Evolutionary conservation across 2,329 filamentous ascomycete genomes (phyloP).

Genomic region (Eurotiales sp.): DNA sequence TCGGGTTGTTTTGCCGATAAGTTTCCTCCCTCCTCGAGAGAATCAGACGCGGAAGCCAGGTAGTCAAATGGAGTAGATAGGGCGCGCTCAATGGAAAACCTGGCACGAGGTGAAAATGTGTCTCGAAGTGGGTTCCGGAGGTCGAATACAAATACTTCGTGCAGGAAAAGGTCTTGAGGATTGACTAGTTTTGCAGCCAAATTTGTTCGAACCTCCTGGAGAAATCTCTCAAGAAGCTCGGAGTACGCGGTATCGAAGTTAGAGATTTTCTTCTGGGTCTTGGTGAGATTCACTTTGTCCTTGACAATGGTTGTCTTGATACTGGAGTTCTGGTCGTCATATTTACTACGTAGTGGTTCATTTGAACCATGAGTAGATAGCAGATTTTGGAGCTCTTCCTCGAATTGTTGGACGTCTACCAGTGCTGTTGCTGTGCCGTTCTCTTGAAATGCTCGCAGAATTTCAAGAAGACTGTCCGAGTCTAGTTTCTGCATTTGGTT

Average conservation of each 20-base stretch:
- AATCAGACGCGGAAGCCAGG: slow-evolving; percentile 48
- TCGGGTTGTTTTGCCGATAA: slow-evolving; percentile 54
- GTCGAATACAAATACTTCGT: slow-evolving; percentile 58
- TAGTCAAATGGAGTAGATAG: slow-evolving; percentile 59
- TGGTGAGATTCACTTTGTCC: slow-evolving; percentile 57
- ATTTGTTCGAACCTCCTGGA: slow-evolving; percentile 43
- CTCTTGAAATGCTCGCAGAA: slow-evolving; percentile 39
- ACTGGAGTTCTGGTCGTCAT: slow-evolving; percentile 62
- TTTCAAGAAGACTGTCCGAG: slow-evolving; percentile 44
- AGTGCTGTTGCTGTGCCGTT: slow-evolving; percentile 32
- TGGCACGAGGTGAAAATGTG: slow-evolving; percentile 55
- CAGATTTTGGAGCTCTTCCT: slow-evolving; percentile 48
- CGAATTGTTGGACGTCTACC: slow-evolving; percentile 38
- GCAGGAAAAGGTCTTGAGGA: slow-evolving; percentile 50
- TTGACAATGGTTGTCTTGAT: slow-evolving; percentile 57
- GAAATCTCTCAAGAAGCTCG: slow-evolving; percentile 47
- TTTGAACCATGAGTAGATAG: slow-evolving; percentile 44
- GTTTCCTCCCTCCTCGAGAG: slow-evolving; percentile 22
- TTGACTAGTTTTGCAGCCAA: slow-evolving; percentile 46
- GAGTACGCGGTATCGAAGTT: slow-evolving; percentile 55
- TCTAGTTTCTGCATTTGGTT: slow-evolving; percentile 50
- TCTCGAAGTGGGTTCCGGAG: slow-evolving; percentile 55
- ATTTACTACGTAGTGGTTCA: slow-evolving; percentile 65
- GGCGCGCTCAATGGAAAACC: slow-evolving; percentile 58
- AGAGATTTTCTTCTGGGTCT: slow-evolving; percentile 53